phyloP scores from a whole-genome alignment of 2,329 filamentous ascomycete genomes.

The Cryphonectria parasitica region DNA sequence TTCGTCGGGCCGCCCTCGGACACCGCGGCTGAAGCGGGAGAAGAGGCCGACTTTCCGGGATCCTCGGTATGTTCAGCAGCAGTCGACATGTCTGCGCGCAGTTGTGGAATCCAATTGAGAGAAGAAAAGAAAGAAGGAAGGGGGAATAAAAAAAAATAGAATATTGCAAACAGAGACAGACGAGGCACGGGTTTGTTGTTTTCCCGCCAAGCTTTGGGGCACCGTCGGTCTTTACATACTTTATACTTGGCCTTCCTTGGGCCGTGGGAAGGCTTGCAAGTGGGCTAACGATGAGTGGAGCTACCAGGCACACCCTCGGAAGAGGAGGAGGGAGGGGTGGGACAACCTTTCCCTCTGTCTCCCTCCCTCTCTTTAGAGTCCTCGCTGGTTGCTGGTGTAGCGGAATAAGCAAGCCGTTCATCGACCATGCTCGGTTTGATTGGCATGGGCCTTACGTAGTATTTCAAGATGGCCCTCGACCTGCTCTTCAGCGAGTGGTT shows the following conservation, averaged over 20 bases:
- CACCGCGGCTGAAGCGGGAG: conserved; percentile 2
- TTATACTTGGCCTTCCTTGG: background rate
- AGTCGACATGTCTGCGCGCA: conserved; percentile 17
- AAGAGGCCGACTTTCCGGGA: background rate
- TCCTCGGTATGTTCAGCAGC: conserved; percentile 7
- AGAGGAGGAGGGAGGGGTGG: background rate
- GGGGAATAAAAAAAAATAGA: background rate
- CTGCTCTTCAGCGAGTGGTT: background rate
- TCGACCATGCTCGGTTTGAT: background rate
- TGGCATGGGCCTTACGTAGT: background rate
- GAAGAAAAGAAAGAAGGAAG: background rate
- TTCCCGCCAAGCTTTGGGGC: background rate
- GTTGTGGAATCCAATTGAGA: background rate
- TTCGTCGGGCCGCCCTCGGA: background rate
- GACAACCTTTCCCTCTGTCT: background rate
- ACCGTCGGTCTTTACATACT: background rate
- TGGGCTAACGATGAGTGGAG: background rate
- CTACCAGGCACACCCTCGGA: background rate
- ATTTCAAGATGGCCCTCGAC: background rate
- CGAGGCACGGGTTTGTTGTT: background rate
- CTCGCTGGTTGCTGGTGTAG: background rate
- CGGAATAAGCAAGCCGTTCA: background rate
- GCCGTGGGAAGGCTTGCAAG: background rate
- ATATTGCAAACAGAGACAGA: background rate
- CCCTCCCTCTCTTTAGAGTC: background rate